Percentiles rank a stretch among this genome's conserved stretches.
phyloP scores from a whole-genome alignment of 345 rosid species.

The Psidium friedrichsthalianum region DNA sequence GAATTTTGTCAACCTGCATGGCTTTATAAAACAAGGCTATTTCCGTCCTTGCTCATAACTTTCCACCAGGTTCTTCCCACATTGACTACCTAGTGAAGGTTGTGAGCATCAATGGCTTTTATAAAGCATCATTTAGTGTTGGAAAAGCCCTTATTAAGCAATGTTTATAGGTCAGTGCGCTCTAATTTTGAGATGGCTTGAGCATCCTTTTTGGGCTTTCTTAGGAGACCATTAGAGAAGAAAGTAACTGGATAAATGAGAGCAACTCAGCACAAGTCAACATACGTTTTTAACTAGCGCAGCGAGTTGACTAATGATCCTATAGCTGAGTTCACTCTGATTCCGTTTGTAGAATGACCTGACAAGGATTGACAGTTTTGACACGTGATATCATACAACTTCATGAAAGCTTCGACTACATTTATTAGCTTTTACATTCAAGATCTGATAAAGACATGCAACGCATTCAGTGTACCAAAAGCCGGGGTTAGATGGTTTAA shows the following conservation, averaged over 20 bases:
- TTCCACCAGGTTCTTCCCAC: not conserved
- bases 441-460: not conserved
- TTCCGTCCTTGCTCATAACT: not conserved
- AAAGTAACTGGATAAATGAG: not conserved
- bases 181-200: not conserved
- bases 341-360: not conserved
- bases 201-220: not conserved
- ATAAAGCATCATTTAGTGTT: not conserved
- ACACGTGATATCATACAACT: not conserved
- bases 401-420: not conserved
- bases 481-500: not conserved
- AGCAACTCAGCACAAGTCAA: not conserved
- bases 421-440: not conserved
- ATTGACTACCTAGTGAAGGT: not conserved
- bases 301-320: not conserved
- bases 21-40: not conserved
- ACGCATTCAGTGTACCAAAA: not conserved
- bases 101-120: not conserved
- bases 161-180: not conserved
- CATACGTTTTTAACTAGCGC: not conserved
- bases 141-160: not conserved
- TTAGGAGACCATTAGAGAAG: not conserved
- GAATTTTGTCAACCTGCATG: not conserved
- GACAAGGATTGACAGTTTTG: not conserved
- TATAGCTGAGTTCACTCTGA: not conserved